Base-by-base conservation (phyloP, 169 alveolate genomes). In the Perkinsus chesapeaki region DNA sequence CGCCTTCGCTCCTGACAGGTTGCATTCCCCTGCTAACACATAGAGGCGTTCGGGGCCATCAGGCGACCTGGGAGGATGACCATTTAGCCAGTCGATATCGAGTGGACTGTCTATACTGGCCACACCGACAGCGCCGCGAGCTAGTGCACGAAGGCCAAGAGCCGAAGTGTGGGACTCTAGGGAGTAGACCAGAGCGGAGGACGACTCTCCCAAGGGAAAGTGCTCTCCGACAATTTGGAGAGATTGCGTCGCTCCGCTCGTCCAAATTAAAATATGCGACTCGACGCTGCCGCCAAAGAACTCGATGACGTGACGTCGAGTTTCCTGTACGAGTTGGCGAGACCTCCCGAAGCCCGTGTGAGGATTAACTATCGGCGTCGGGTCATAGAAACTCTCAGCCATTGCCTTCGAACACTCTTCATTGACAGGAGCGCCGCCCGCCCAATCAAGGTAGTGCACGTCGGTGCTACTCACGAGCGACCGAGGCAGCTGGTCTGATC, bases 231-330 rank as follows among this genome's bases (percentile, higher is more conserved):
- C 92, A 34, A 95, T 16, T 19, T 93, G 92, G 34, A 95, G 23
- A 27, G 94, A 92, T 10, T 95, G 94, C 34, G 96, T 95, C 91
- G 96, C 96, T 23, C 96, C 96, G 31, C 95, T 92, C 39, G 96
- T 95, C 73, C 94, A 95, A 27, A 95, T 73, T 9, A 95, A 92
- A 9, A 94, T 91, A 72, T 95, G 92, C 0, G 90, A 39, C 23
- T 38, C 92, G 38, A 9, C 23, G 9, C 48, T 10, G 34, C 72
- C 93, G 37, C 94, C 94, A 16, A 92, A 92, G 91, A 92, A 92
- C 36, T 73, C 43, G 37, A 92, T 73, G 0, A 92, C 73, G 1
- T 0, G 48, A 60, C 47, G 90, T 90, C 94, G 27, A 27, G 38
- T 39, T 82, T 92, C 38, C 39, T 39, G 39, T 5, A 31, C 73